Conservation (phyloP, 768 basidiomycete genomes). For the Boletus rubescentipes region DNA sequence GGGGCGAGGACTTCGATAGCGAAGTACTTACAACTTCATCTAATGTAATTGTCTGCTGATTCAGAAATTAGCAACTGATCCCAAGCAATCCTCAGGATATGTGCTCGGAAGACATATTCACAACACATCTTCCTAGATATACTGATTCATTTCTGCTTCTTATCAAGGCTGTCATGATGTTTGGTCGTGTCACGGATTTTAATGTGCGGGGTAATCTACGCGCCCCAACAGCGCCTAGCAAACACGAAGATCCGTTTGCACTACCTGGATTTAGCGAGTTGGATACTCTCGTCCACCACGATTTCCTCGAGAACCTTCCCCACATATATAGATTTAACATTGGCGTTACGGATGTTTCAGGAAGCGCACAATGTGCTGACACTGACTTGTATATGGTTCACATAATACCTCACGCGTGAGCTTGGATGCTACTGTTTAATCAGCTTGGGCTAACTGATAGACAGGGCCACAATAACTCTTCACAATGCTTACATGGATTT, state of each 20-base stretch:
- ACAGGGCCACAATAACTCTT: conserved; percentile 82
- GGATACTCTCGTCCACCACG: conserved; percentile 62
- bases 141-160: conserved; percentile 82
- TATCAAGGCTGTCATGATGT: conserved; percentile 82
- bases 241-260: conserved; percentile 70
- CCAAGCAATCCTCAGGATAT: conserved; percentile 79
- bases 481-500: conserved; percentile 85
- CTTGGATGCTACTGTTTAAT: conserved; percentile 3
- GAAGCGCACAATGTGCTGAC: conserved; percentile 58
- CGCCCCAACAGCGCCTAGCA: conserved; percentile 62
- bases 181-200: conserved; percentile 82
- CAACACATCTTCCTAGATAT: conserved; percentile 68
- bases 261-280: conserved; percentile 66
- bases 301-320: conserved; percentile 73
- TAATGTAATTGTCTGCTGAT: conserved; percentile 13
- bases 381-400: conserved; percentile 88
- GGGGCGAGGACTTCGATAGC: conserved; percentile 72
- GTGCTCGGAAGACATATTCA: conserved; percentile 60
- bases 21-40: conserved; percentile 46
- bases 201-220: conserved; percentile 75
- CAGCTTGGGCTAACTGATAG: conserved; percentile 10
- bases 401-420: conserved; percentile 81
- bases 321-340: conserved; percentile 61
- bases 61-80: conserved; percentile 46
- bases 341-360: conserved; percentile 59